These are phyloP conservation scores for Dactylellina drechsleri DNA, from an alignment of 2,329 filamentous ascomycete species.

Conservation along the genomic window DNA sequence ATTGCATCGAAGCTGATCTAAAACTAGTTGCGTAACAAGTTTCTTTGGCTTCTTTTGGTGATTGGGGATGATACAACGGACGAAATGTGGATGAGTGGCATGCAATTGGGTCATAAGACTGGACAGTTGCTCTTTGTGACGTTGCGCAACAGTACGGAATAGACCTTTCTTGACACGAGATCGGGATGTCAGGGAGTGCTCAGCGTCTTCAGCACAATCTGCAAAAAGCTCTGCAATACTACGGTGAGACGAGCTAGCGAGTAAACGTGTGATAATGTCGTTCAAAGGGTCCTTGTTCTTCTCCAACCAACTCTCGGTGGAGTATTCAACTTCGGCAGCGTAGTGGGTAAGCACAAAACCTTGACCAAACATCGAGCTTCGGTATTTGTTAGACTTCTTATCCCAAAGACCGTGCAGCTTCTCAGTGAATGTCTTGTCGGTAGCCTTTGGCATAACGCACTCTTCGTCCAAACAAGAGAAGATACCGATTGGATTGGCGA, in stretches of 20 bases:
- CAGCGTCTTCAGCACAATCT: conserved; percentile 80
- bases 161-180: conserved; percentile 95
- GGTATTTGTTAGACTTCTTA: conserved; percentile 92
- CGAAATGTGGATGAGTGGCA: conserved; percentile 97
- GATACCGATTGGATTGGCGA: conserved; percentile 96
- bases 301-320: conserved; percentile 92
- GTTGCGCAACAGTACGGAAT: conserved; percentile 94
- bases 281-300: conserved; percentile 99
- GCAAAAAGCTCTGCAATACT: conserved; percentile 86
- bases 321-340: conserved; percentile 96
- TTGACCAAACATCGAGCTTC: conserved; percentile 83
- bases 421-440: conserved; percentile 95
- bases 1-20: conserved; percentile 97
- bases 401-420: conserved; percentile 98
- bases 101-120: conserved; percentile 93
- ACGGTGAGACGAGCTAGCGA: conserved; percentile 81
- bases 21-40: conserved; percentile 87
- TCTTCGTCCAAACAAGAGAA: conserved; percentile 98
- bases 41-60: conserved; percentile 97
- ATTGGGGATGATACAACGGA: conserved; percentile 96
- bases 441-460: conserved; percentile 98
- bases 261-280: conserved; percentile 90
- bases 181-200: conserved; percentile 76
- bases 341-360: conserved; percentile 98
- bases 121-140: conserved; percentile 98